Percentiles rank a stretch among this genome's conserved stretches.
Conservation (phyloP, 2,329 filamentous ascomycete genomes). For the Plenodomus biglobosus region DNA sequence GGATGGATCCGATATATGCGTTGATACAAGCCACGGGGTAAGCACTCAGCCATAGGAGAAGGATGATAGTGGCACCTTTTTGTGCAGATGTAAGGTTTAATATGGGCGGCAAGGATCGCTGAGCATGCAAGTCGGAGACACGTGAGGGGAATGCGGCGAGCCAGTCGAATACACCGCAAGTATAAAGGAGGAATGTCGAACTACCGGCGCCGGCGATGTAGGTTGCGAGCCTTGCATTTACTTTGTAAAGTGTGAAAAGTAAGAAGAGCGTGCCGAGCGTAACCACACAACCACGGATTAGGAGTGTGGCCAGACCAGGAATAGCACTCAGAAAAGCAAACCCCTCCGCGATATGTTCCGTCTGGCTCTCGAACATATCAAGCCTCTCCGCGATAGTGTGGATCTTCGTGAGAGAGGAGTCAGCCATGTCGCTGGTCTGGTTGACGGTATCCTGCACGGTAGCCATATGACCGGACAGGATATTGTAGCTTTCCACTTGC, state of each 20-base stretch:
- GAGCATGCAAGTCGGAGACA: background rate
- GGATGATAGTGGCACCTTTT: conserved; percentile 12
- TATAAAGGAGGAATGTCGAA: conserved; percentile 18
- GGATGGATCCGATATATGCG: conserved; percentile 9
- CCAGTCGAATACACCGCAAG: conserved; percentile 17
- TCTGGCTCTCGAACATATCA: conserved; percentile 19
- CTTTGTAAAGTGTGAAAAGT: conserved; percentile 16
- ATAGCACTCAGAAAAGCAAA: conserved; percentile 27
- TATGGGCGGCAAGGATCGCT: background rate
- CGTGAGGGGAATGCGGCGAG: conserved; percentile 4
- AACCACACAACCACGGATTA: conserved; percentile 11
- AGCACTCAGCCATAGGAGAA: conserved; percentile 20
- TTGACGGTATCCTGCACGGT: conserved; percentile 12
- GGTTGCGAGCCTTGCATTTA: conserved; percentile 17
- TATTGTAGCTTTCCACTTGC: conserved; percentile 19
- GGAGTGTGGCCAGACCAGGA: conserved; percentile 8
- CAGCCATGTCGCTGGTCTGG: conserved; percentile 13
- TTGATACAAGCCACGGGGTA: conserved; percentile 23
- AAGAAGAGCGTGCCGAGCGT: conserved; percentile 11
- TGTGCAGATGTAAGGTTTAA: conserved; percentile 14
- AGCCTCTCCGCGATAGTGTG: conserved; percentile 21
- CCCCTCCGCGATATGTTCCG: conserved; percentile 22
- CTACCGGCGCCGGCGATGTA: conserved; percentile 21
- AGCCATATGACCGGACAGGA: conserved; percentile 16
- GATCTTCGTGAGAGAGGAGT: conserved; percentile 16